Percentiles rank a stretch among this genome's conserved stretches.
Conservation (phyloP, 2,329 filamentous ascomycete genomes). For the Penicillium olsonii region DNA sequence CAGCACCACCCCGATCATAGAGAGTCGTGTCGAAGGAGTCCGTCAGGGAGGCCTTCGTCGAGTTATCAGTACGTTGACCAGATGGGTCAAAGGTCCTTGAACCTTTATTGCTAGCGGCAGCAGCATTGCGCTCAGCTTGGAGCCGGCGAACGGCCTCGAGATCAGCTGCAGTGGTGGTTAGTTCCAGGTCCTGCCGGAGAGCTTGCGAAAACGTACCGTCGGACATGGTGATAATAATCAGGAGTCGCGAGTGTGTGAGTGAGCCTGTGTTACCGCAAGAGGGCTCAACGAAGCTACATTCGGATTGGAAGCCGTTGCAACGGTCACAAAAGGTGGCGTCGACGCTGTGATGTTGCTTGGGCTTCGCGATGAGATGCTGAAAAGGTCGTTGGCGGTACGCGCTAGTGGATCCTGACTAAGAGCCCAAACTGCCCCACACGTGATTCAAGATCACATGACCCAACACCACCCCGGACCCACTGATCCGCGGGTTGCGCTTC, state of each 20-base stretch:
- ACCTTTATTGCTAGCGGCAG: slow-evolving; percentile 75
- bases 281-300: slow-evolving; percentile 36
- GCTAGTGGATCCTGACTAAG: slow-evolving; percentile 11
- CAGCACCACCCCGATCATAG: slow-evolving; percentile 74
- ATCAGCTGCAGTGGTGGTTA: slow-evolving; percentile 59
- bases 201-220: slow-evolving; percentile 39
- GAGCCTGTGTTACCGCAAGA: slow-evolving; percentile 29
- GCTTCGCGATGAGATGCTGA: slow-evolving; percentile 19
- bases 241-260: slow-evolving; percentile 27
- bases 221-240: slow-evolving; percentile 41
- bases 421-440: background rate
- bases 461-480: no score
- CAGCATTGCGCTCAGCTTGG: slow-evolving; percentile 88
- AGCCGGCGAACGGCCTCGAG: slow-evolving; percentile 85
- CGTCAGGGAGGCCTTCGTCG: slow-evolving; percentile 87
- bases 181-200: slow-evolving; percentile 16
- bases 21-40: slow-evolving; percentile 83
- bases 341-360: slow-evolving; percentile 21
- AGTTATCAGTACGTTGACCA: slow-evolving; percentile 78
- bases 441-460: background rate
- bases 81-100: slow-evolving; percentile 76
- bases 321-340: slow-evolving; percentile 28
- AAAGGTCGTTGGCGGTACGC: slow-evolving; percentile 24
- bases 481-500: no score
- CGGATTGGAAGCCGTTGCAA: slow-evolving; percentile 35